Evolutionary conservation across 495 filamentous ascomycete species (phyloP).

Genomic region (Aspergillus wentii): DNA sequence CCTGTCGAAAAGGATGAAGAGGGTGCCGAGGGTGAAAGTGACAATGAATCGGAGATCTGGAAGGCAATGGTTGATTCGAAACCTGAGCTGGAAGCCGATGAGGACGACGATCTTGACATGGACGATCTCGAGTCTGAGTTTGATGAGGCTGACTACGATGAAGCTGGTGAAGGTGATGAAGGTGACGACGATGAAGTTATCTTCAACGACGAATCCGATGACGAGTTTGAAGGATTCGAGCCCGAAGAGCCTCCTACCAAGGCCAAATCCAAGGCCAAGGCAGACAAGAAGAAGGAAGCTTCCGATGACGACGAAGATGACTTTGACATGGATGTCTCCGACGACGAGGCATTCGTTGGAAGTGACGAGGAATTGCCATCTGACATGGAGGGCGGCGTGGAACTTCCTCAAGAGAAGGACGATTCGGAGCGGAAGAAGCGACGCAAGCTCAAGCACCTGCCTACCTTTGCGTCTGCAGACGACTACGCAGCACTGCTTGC

Average conservation of each 20-base stretch:
- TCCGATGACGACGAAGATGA: conserved; percentile 42
- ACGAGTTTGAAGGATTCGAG: conserved; percentile 38
- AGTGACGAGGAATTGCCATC: conserved; percentile 53
- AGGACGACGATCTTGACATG: conserved; percentile 59
- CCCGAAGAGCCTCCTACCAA: conserved; percentile 16
- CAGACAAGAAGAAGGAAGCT: conserved; percentile 34
- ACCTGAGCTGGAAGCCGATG: conserved; percentile 69
- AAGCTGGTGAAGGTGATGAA: conserved; percentile 42
- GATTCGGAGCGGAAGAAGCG: conserved; percentile 60
- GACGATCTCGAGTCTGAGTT: conserved; percentile 58
- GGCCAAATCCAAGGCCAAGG: conserved; percentile 35
- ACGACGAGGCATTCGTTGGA: conserved; percentile 48
- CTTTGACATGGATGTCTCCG: conserved; percentile 47
- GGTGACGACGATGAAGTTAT: conserved; percentile 50
- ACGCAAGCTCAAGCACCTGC: conserved; percentile 81
- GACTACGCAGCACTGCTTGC: conserved; percentile 88
- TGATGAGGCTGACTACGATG: conserved; percentile 43
- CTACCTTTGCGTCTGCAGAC: conserved; percentile 86
- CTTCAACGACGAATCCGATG: conserved; percentile 45
- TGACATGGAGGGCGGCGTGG: conserved; percentile 42
- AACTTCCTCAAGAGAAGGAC: conserved; percentile 34
- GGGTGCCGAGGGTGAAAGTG: conserved; percentile 29
- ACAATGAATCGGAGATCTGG: conserved; percentile 76
- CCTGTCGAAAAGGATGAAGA: conserved; percentile 20
- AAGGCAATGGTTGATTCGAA: conserved; percentile 78